Evolutionary conservation across 139 green algal genomes (phyloP).

Genomic region (Ettlia oleoabundans): DNA sequence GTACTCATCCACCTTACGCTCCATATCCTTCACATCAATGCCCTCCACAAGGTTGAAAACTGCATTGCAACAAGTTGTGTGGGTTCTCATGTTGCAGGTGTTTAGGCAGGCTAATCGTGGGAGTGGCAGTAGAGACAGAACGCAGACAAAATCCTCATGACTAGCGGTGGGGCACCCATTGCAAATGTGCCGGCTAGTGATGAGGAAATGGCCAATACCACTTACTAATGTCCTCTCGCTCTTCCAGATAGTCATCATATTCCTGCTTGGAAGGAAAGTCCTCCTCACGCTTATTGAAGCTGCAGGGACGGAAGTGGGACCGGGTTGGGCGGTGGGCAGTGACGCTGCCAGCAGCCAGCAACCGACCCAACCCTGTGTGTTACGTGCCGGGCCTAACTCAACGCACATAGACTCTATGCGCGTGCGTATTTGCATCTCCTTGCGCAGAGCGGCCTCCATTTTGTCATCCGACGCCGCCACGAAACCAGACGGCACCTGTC

Average conservation of each 20-base stretch:
- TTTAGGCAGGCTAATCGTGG: no score
- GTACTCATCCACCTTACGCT: conserved; percentile 48
- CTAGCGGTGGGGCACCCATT: no score
- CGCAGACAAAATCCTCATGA: no score
- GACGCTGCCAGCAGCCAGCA: no score
- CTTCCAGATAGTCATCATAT: conserved; percentile 80
- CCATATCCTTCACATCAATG: conserved; percentile 34
- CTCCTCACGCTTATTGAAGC: conserved; percentile 72
- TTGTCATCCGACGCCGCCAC: no score
- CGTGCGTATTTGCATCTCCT: conserved; percentile 26
- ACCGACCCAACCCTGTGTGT: no score
- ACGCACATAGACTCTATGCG: conserved; percentile 32
- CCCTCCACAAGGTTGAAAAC: conserved; percentile 60
- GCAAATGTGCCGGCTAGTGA: neutral
- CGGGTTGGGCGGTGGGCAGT: neutral
- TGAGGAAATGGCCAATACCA: no score
- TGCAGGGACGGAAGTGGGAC: no score
- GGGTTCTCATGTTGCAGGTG: no score
- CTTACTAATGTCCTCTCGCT: conserved; percentile 79
- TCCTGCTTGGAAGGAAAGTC: conserved; percentile 64
- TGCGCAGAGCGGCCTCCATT: conserved; percentile 23
- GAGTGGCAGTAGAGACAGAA: no score
- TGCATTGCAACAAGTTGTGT: no score
- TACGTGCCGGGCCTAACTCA: no score
- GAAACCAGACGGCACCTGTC: neutral